Evolutionary conservation across 331 rosid genomes (phyloP).

Genomic region (Phaseolus coccineus): DNA sequence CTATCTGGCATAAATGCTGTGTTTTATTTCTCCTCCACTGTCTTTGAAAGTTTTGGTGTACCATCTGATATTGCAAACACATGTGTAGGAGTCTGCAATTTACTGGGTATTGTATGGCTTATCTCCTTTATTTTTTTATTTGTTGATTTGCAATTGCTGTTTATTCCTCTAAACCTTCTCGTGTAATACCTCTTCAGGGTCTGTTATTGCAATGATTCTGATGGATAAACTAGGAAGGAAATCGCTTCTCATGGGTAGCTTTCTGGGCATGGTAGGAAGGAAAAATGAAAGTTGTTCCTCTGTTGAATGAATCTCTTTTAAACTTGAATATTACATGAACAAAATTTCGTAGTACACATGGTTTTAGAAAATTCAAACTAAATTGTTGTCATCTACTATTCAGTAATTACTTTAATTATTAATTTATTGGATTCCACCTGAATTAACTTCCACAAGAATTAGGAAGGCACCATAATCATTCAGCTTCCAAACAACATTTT

Average conservation of each 20-base stretch:
- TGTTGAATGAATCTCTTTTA: slow-evolving; percentile 20
- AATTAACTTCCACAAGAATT: slow-evolving; percentile 5
- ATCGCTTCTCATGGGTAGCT: slow-evolving; percentile 87
- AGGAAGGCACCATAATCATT: slow-evolving; percentile 14
- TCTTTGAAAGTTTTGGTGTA: slow-evolving; percentile 82
- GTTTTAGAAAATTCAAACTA: slow-evolving; percentile 25
- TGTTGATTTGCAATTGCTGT: slow-evolving; percentile 31
- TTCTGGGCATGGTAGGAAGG: slow-evolving; percentile 86
- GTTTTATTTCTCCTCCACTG: slow-evolving; percentile 91
- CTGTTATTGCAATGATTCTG: slow-evolving; percentile 76
- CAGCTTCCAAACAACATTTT: slow-evolving; percentile 9
- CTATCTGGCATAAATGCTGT: slow-evolving; percentile 98
- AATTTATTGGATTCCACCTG: slow-evolving; percentile 8
- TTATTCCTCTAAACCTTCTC: slow-evolving; percentile 44
- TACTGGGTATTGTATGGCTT: slow-evolving; percentile 66
- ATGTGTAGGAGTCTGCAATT: slow-evolving; percentile 78
- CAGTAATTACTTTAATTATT: slow-evolving; percentile 10
- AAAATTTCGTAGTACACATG: slow-evolving; percentile 23
- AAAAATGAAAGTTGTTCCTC: slow-evolving; percentile 29
- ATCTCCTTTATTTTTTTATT: slow-evolving; percentile 14
- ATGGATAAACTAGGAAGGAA: slow-evolving; percentile 97
- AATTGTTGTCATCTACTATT: background rate
- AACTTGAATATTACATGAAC: slow-evolving; percentile 15
- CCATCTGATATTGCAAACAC: slow-evolving; percentile 83
- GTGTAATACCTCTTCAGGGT: slow-evolving; percentile 63